A percentile compares a stretch with the other conserved stretches of the same genome.
These are phyloP conservation scores for Lithospermum erythrorhizon DNA, from an alignment of 257 asterid genomes.

Conservation along the genomic window DNA sequence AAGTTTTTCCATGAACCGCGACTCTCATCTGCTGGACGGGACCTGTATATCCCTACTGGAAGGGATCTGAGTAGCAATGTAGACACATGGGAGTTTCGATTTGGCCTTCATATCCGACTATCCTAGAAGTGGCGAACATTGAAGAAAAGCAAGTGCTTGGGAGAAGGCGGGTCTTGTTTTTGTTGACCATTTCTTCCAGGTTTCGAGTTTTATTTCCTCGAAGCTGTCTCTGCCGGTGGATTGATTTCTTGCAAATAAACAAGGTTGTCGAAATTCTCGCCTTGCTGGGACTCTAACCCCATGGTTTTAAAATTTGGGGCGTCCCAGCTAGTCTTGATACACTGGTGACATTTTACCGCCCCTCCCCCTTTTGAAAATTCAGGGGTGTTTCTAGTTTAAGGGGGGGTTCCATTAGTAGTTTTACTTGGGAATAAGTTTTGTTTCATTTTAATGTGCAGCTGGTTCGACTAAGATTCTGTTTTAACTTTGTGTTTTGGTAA, in stretches of 20 bases:
- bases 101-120: too few relatives aligned
- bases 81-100: slow-evolving; percentile 1
- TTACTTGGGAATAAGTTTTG: not conserved
- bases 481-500: too few relatives aligned
- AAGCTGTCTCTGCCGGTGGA: not conserved
- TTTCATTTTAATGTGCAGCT: not conserved
- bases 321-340: not conserved
- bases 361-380: not conserved
- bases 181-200: not conserved
- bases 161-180: not conserved
- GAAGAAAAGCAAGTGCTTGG: not conserved
- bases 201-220: not conserved
- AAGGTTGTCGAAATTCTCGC: not conserved
- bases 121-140: not conserved
- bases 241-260: not conserved
- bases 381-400: not conserved
- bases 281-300: not conserved
- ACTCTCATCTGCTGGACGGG: slow-evolving; percentile 11
- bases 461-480: too few relatives aligned
- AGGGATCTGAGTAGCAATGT: slow-evolving; percentile 4
- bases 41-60: slow-evolving; percentile 3
- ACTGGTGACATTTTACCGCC: not conserved
- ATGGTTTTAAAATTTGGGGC: not conserved
- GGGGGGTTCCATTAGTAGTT: not conserved
- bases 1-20: not conserved